Evolutionary conservation across 148 eudicot species (phyloP).

Genomic region (Arctostaphylos glauca): DNA sequence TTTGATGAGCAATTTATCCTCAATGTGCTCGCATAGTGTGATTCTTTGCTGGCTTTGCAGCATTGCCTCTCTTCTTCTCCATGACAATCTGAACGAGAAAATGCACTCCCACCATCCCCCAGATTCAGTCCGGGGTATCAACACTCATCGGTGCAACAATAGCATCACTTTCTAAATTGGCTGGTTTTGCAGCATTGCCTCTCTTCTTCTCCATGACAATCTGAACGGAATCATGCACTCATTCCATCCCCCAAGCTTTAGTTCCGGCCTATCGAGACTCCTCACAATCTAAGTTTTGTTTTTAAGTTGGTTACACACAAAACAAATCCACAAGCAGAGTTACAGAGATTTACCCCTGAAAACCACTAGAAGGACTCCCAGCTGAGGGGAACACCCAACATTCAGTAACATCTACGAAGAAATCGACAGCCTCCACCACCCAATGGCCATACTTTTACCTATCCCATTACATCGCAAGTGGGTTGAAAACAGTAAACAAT

Average conservation of each 20-base stretch:
- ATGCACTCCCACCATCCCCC: neutral
- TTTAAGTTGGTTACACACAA: too few relatives aligned
- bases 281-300: too few relatives aligned
- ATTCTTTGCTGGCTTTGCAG: neutral
- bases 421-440: neutral
- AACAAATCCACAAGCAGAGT: too few relatives aligned
- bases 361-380: too few relatives aligned
- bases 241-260: neutral
- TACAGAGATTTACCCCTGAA: too few relatives aligned
- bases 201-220: neutral
- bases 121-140: neutral
- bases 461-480: neutral
- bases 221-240: neutral
- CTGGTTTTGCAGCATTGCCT: neutral
- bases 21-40: neutral
- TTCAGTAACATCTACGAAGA: neutral
- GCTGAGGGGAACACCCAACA: neutral
- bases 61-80: neutral
- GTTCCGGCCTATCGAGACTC: neutral
- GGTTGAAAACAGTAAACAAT: neutral
- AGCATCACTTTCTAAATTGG: too few relatives aligned
- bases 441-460: neutral
- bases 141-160: too few relatives aligned
- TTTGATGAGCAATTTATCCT: neutral
- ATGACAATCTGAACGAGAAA: neutral